Evolutionary conservation across 495 filamentous ascomycete species (phyloP).

Genomic region (Hypoxylon intermedium): DNA sequence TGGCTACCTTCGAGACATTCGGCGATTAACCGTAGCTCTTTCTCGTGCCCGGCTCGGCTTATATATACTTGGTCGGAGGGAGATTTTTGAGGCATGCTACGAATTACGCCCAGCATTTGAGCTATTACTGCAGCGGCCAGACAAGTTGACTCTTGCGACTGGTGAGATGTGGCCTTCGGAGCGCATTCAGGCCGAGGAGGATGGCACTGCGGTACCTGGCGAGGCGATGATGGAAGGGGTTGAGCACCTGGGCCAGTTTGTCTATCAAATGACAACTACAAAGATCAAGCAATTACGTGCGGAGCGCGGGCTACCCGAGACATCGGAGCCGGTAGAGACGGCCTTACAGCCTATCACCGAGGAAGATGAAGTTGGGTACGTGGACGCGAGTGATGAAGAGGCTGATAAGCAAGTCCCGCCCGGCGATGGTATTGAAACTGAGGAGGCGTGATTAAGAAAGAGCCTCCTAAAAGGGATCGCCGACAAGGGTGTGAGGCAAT

Average conservation of each 20-base stretch:
- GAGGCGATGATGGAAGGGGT: constrained; percentile 81
- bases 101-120: constrained; percentile 89
- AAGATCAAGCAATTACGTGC: constrained; percentile 66
- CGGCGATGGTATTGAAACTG: constrained; percentile 3
- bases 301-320: constrained; percentile 47
- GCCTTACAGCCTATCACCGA: constrained; percentile 37
- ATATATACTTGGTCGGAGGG: constrained; percentile 89
- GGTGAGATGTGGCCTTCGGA: constrained; percentile 85
- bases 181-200: constrained; percentile 63
- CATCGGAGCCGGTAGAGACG: constrained; percentile 22
- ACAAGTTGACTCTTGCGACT: constrained; percentile 79
- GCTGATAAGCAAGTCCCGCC: constrained; percentile 39
- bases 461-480: neutral
- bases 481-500: neutral
- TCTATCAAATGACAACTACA: constrained; percentile 93
- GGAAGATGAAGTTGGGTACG: constrained; percentile 49
- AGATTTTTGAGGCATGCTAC: constrained; percentile 86
- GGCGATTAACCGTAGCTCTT: constrained; percentile 94
- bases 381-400: constrained; percentile 52
- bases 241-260: constrained; percentile 95
- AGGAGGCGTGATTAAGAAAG: constrained; percentile 15
- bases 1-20: constrained; percentile 93
- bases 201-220: constrained; percentile 56
- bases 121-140: constrained; percentile 70
- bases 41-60: constrained; percentile 91